Base-by-base conservation (phyloP, 306 rosid genomes). In the Abrus pulchellus region DNA sequence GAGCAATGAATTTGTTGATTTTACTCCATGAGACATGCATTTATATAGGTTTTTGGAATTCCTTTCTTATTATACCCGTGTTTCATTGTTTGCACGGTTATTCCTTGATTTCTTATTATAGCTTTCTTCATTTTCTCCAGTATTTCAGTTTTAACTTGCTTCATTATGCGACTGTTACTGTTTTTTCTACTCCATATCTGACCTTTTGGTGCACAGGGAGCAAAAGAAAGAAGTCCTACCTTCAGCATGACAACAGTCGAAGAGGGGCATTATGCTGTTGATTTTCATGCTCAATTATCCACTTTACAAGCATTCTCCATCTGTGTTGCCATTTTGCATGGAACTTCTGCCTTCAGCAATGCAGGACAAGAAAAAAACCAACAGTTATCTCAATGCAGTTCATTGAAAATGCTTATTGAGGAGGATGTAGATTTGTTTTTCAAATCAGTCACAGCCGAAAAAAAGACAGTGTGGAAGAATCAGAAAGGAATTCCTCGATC, bases 261-360 rank as follows among this genome's bases (percentile, higher is more conserved):
- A 86, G 98, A 88, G 70, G 97, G 99, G 74, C 88, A 85, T 32
- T 96, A 90, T 84, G 72, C 91, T 6, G 94, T 96, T 65, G 93
- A 92, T 89, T 96, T 96, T 82, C 99, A 93, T 72, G 99, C 97
- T 5, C 90, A 84, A 27, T 82, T 96, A 78, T 93, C 97, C 14
- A 79, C 98, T 10, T 66, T 96, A 50, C 99, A 93, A 87, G 97
- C 99, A 55, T 96, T 96, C 91, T 90, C 98, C 63, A 88, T 89
- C 29, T 90, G 97, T 76, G 90, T 96, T 76, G 89, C 99, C 49
- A 82, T 93, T 84, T 83, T 93, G 81, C 98, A 93, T 40, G 92
- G 97, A 60, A 85, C 90, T 13, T 94, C 90, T 60, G 74, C 89
- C 74, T 77, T 74, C 33, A 60, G 76, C 4, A 53, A 82, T 30